Percentiles rank a stretch among this genome's conserved stretches.
These are phyloP conservation scores for Boletus huronensis DNA, from an alignment of 768 basidiomycete genomes.

Conservation along the genomic window DNA sequence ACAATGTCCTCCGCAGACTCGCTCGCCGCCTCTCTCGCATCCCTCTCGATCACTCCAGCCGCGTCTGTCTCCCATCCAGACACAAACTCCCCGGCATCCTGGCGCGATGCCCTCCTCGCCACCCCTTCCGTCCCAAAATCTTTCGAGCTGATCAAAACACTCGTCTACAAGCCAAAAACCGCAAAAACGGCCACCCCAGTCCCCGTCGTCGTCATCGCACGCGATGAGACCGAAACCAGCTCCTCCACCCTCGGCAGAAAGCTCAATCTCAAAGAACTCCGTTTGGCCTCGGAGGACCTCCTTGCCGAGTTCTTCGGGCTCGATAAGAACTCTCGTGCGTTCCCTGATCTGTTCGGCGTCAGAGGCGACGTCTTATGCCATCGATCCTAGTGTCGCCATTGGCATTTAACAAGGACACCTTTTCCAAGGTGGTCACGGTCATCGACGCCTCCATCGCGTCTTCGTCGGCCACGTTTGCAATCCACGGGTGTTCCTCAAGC, in stretches of 20 bases:
- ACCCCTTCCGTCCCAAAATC: conserved; percentile 47
- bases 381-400: conserved; percentile 70
- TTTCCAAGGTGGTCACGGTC: conserved; percentile 70
- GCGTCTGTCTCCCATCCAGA: conserved; percentile 54
- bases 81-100: conserved; percentile 67
- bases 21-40: conserved; percentile 41
- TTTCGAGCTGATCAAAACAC: conserved; percentile 79
- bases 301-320: conserved; percentile 79
- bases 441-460: conserved; percentile 77
- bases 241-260: conserved; percentile 75
- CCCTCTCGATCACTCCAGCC: conserved; percentile 53
- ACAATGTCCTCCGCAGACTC: conserved; percentile 37
- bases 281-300: conserved; percentile 83
- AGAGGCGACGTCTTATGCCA: not conserved
- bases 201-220: conserved; percentile 83
- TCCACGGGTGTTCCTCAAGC: conserved; percentile 70
- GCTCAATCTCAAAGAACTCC: conserved; percentile 81
- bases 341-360: not conserved
- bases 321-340: conserved; percentile 83
- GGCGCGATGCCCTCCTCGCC: conserved; percentile 69
- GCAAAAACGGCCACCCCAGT: conserved; percentile 83
- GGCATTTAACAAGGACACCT: conserved; percentile 59
- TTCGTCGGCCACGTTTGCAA: conserved; percentile 59
- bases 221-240: conserved; percentile 80
- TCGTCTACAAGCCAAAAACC: conserved; percentile 95